phyloP scores from a whole-genome alignment of 73 alveolate species.

The Effrenium voratum region DNA sequence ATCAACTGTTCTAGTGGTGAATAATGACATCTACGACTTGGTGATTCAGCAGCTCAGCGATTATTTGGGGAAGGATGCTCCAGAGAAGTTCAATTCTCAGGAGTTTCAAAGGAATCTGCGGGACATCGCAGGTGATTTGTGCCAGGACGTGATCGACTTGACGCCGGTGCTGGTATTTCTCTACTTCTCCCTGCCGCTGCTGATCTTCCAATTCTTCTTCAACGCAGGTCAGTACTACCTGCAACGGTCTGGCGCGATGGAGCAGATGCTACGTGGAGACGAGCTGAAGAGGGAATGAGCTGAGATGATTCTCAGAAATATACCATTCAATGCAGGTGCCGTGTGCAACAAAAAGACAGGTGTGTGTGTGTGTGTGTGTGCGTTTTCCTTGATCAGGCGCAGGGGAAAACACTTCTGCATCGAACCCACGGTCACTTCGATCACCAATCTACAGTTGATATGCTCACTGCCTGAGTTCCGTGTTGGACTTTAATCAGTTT shows the following conservation, averaged over 20 bases:
- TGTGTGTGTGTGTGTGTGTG: too few relatives aligned
- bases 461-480: too few relatives aligned
- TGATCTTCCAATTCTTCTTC: constrained; percentile 68
- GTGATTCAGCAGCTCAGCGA: constrained; percentile 50
- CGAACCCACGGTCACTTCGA: too few relatives aligned
- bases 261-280: constrained; percentile 16
- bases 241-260: constrained; percentile 44
- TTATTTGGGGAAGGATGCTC: constrained; percentile 54
- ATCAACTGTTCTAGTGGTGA: constrained; percentile 38
- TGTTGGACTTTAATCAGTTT: too few relatives aligned
- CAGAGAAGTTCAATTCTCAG: constrained; percentile 47
- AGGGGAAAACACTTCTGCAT: too few relatives aligned
- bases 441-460: too few relatives aligned
- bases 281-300: too few relatives aligned
- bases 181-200: constrained; percentile 26
- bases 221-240: constrained; percentile 67
- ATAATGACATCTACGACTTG: constrained; percentile 83
- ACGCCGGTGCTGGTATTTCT: constrained; percentile 31
- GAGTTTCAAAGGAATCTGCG: constrained; percentile 58
- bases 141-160: constrained; percentile 65
- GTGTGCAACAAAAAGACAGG: too few relatives aligned
- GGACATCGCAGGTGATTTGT: constrained; percentile 31
- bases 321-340: too few relatives aligned
- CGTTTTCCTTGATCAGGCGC: too few relatives aligned
- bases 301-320: too few relatives aligned